Evolutionary conservation across 2,329 filamentous ascomycete species (phyloP), one percentile per base, ranked within the genome.

Genomic region (Xylariaceae sp.): DNA sequence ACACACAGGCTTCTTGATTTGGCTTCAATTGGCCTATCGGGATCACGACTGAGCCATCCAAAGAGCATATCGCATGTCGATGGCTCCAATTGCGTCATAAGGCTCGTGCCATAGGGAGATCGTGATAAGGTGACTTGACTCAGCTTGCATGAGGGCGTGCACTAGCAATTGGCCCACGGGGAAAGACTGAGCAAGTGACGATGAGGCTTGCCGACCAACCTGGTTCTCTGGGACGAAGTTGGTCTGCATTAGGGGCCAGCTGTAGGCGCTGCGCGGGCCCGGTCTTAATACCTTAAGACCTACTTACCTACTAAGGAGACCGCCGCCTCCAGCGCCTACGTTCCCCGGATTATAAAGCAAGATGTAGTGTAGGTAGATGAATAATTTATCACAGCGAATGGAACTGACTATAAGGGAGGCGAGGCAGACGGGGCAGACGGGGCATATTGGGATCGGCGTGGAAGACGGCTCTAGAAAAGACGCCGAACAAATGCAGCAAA

Each of bases 1-100:
- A 54, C 50, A 37, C 35, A n/a, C 12, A 43, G 52, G 51, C 39
- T 54, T 42, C 49, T 49, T 31, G 31, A 47, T 57, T 35, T 50
- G 41, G 30, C 29, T n/a, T 41, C 56, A 62, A 65, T 64, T 65
- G 64, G 42, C 64, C 63, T 65, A 65, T 65, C 57, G 64, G 62
- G 41, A 32, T 51, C 50, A 44, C 43, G 51, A 53, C 54, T 55
- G 50, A 56, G 55, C 58, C 49, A 49, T 40, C 37, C 35, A 46
- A 42, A 46, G 47, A 5, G 32, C 43, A 50, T 46, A 11, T 35
- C 31, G 41, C 27, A 44, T 37, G 42, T 42, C 56, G 43, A 47
- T 51, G 50, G 27, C 47, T 27, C 43, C 54, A 50, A 50, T 60
- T 54, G 57, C 55, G 55, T 60, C 55, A 61, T 58, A 55, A 19